These are phyloP conservation scores for Brasenia schreberi DNA, from an alignment of 164 flowering plant species.

Conservation along the genomic window DNA sequence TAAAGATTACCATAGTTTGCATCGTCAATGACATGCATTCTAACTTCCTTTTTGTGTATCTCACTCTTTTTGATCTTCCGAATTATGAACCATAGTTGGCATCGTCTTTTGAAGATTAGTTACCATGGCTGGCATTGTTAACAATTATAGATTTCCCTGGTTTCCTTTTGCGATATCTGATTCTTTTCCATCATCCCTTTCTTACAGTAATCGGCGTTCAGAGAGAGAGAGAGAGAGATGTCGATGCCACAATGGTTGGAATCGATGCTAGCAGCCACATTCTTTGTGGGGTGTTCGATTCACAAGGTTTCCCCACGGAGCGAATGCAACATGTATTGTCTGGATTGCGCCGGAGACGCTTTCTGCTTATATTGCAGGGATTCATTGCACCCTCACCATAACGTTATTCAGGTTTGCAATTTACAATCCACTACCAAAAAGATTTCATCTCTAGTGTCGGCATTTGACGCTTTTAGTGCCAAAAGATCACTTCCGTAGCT, in stretches of 20 bases:
- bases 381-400: constrained; percentile 66
- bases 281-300: constrained; percentile 54
- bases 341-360: constrained; percentile 57
- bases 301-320: constrained; percentile 68
- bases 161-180: neutral
- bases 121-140: no score
- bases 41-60: no score
- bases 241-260: constrained; percentile 84
- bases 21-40: no score
- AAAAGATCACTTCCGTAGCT: no score
- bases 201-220: no score
- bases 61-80: no score
- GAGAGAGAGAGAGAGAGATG: constrained; percentile 14
- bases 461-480: no score
- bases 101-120: no score
- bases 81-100: no score
- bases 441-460: no score
- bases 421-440: neutral
- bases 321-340: constrained; percentile 84
- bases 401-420: constrained; percentile 60
- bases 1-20: no score
- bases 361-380: constrained; percentile 85
- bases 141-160: no score
- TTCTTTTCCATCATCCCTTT: neutral
- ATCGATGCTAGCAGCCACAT: constrained; percentile 41